Conservation (phyloP, 352 stramenopile species). For the Phytophthora fragariaefolia region DNA sequence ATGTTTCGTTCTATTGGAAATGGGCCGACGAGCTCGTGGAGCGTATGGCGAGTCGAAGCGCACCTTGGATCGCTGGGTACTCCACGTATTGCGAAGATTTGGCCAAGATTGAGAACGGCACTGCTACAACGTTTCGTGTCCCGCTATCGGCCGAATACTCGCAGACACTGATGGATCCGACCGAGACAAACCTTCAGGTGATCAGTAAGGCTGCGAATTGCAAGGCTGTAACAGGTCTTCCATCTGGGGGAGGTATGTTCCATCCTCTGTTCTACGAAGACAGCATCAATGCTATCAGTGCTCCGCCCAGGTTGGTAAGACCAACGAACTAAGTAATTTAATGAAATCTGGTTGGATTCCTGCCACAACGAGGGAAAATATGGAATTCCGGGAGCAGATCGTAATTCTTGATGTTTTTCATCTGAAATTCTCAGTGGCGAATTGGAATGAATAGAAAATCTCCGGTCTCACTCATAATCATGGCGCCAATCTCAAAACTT, state of each 20-base stretch:
- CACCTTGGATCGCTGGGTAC: not conserved
- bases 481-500: too few species aligned
- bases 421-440: too few species aligned
- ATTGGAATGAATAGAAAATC: too few species aligned
- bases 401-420: too few species aligned
- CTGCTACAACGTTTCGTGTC: slow-evolving; percentile 3
- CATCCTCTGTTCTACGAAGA: not conserved
- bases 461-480: too few species aligned
- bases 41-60: not conserved
- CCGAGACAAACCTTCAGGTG: slow-evolving; percentile 7
- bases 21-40: slow-evolving; percentile 8
- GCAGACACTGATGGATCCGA: slow-evolving; percentile 16
- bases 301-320: too few species aligned
- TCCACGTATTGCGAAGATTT: slow-evolving; percentile 24
- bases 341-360: too few species aligned
- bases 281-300: not conserved
- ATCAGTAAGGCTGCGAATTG: too few species aligned
- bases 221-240: not conserved
- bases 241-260: not conserved
- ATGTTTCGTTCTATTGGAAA: slow-evolving; percentile 23
- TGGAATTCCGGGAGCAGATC: too few species aligned
- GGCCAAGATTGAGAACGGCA: slow-evolving; percentile 10
- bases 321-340: too few species aligned
- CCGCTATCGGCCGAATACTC: slow-evolving; percentile 9
- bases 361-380: too few species aligned